A percentile compares a stretch with the other conserved stretches of the same genome.
phyloP scores from a whole-genome alignment of 2,329 filamentous ascomycete genomes.

The Metarhizium anisopliae region DNA sequence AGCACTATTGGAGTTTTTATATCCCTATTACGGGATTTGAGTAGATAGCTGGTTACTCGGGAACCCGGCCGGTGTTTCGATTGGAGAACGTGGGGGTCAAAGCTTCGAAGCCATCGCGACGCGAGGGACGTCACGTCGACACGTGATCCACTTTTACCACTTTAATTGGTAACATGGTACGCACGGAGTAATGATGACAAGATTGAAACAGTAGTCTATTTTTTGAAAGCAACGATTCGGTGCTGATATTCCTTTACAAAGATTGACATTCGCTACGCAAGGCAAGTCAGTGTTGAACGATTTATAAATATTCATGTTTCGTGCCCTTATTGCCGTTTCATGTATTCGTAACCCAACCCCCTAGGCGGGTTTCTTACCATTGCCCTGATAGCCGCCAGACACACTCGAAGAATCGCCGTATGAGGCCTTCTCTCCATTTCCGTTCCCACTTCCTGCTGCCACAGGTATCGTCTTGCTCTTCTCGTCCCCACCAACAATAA shows the following conservation, averaged over 20 bases:
- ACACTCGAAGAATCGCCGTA: conserved; percentile 19
- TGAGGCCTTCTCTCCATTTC: conserved; percentile 15
- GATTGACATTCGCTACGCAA: not conserved
- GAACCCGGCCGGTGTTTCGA: not conserved
- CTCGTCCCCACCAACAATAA: conserved; percentile 64
- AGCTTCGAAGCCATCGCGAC: not conserved
- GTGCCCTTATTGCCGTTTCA: not conserved
- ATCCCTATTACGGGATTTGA: not conserved
- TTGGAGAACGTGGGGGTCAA: not conserved
- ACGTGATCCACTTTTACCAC: conserved; percentile 1
- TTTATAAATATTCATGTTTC: not conserved
- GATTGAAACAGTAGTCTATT: not conserved
- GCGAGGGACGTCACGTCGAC: not conserved
- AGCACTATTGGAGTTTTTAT: not conserved
- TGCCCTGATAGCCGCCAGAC: conserved; percentile 17
- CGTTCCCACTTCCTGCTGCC: conserved; percentile 14
- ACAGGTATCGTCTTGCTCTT: conserved; percentile 11
- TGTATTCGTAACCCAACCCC: not conserved
- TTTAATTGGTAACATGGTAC: not conserved
- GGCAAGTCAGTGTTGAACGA: not conserved
- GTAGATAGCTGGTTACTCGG: not conserved
- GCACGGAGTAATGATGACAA: not conserved
- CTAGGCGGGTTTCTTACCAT: conserved; percentile 22
- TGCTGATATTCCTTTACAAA: not conserved
- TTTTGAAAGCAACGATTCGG: not conserved